Evolutionary conservation across 345 rosid genomes (phyloP), one percentile per base, ranked within the genome.

Genomic region (Atalantia buxifolia): DNA sequence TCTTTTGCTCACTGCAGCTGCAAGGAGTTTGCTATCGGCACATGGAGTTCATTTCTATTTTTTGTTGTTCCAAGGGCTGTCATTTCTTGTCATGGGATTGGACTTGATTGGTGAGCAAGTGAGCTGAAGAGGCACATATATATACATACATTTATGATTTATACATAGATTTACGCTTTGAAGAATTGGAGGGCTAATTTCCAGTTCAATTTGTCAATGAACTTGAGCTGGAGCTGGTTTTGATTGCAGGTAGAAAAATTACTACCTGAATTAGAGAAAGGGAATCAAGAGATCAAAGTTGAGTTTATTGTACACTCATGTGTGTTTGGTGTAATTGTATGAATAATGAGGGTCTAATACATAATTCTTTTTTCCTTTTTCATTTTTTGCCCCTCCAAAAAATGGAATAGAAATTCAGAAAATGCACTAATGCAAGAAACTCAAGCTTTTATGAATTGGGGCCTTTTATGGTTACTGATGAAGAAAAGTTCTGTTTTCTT

Each of bases 11-110:
- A 94, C 94, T 1, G 97, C 97, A 57, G 88, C 98, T 19, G 96
- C 91, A 19, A 90, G 96, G 77, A 94, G 97, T 78, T 83, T 94
- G 48, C 40, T 94, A 28, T 92, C 98, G 2, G 93, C 94, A 0
- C 98, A 92, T 59, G 98, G 98, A 72, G 89, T 94, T 77, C 98
- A 94, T 80, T 94, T 94, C 88, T 94, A 94, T 85, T 94, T 90
- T 88, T 84, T 94, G 90, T 75, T 94, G 76, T 94, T 94, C 66
- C 98, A 94, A 80, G 98, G 98, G 16, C 68, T 94, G 82, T 87
- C 96, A 19, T 94, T 94, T 83, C 89, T 94, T 73, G 91, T 85
- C 31, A 89, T 92, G 71, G 98, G 98, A 14, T 81, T 94, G 94
- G 98, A 94, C 77, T 86, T 92, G 92, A 94, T 94, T 57, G 98